Conservation (phyloP, 208 protist genomes). For the Balamuthia mandrillaris region DNA sequence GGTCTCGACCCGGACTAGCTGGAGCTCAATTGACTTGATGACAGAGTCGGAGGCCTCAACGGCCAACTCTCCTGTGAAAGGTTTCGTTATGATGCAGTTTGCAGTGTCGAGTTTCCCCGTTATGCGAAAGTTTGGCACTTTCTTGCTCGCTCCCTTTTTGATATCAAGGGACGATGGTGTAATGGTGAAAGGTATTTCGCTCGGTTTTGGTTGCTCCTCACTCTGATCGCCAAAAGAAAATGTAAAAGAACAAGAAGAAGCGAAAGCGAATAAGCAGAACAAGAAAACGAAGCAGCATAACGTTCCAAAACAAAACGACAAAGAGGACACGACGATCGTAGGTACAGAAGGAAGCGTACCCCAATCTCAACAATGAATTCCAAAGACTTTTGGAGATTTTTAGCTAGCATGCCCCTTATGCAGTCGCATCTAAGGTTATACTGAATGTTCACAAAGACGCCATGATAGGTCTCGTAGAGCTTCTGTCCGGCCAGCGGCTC, state of each 20-base stretch:
- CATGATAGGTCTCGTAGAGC: slow-evolving; percentile 1
- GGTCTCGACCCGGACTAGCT: neutral
- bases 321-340: no score
- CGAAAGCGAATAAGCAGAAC: no score
- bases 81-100: neutral
- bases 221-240: no score
- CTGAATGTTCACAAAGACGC: neutral
- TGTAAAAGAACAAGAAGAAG: no score
- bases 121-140: neutral
- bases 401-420: neutral
- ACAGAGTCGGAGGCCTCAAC: neutral
- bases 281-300: no score
- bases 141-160: neutral
- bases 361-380: neutral
- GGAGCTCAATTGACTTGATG: neutral
- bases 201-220: no score
- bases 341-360: neutral
- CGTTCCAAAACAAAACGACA: no score
- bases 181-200: no score
- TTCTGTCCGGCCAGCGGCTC: neutral
- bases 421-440: neutral
- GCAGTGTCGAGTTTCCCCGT: neutral
- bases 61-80: neutral
- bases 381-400: neutral
- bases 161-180: neutral